Evolutionary conservation across 2,329 filamentous ascomycete species (phyloP).

Genomic region (Coniella lustricola): DNA sequence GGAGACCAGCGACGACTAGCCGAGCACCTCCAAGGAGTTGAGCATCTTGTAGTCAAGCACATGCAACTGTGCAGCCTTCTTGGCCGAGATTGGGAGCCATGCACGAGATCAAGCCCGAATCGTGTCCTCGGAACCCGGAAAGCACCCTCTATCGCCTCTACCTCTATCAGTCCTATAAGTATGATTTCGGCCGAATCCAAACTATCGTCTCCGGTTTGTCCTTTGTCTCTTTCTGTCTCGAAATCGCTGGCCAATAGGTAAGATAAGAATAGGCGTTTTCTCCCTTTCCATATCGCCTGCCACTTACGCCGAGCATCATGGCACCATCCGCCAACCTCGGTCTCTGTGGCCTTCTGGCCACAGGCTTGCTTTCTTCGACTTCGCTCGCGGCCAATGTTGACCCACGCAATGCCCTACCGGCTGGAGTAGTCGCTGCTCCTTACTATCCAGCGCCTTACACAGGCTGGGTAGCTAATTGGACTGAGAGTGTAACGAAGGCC

Average conservation of each 20-base stretch:
- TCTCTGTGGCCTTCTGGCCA: slow-evolving; percentile 4
- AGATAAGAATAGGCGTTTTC: neutral
- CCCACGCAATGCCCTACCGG: slow-evolving; percentile 24
- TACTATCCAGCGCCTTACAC: slow-evolving; percentile 69
- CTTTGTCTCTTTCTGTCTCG: too few relatives aligned
- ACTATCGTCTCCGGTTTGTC: too few relatives aligned
- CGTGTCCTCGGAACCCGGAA: too few relatives aligned
- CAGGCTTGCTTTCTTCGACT: slow-evolving; percentile 13
- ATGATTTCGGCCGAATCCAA: too few relatives aligned
- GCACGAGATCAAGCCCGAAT: too few relatives aligned
- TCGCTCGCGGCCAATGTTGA: slow-evolving; percentile 20
- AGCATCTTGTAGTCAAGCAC: too few relatives aligned
- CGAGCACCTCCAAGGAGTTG: too few relatives aligned
- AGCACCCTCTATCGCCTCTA: too few relatives aligned
- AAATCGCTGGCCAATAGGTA: neutral
- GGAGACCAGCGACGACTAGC: too few relatives aligned
- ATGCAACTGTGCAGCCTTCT: too few relatives aligned
- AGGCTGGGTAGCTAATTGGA: slow-evolving; percentile 64
- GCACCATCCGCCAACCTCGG: slow-evolving; percentile 1
- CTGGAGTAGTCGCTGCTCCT: slow-evolving; percentile 40
- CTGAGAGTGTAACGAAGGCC: slow-evolving; percentile 63
- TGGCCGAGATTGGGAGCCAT: too few relatives aligned
- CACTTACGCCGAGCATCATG: slow-evolving; percentile 6
- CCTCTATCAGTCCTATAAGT: too few relatives aligned
- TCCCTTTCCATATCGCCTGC: neutral